Conservation (phyloP, 352 stramenopile genomes). For the Globisporangium abappressorium region DNA sequence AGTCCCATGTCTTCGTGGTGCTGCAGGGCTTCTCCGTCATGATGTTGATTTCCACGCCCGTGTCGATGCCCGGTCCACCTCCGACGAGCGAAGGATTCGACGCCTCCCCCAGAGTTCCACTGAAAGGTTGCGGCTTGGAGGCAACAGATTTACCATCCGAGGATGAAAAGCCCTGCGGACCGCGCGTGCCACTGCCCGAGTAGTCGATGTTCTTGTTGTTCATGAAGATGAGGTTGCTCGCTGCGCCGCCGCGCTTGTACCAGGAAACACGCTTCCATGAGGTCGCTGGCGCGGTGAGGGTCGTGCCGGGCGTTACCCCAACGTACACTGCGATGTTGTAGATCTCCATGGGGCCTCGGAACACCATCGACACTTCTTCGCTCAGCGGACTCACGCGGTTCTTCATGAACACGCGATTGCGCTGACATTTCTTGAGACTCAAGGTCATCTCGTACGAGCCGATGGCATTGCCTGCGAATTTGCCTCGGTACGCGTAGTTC, state of each 20-base stretch:
- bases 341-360: constrained; percentile 60
- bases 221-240: constrained; percentile 67
- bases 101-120: constrained; percentile 42
- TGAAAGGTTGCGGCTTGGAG: constrained; percentile 32
- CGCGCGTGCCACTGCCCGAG: constrained; percentile 25
- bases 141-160: constrained; percentile 34
- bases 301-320: constrained; percentile 4
- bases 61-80: constrained; percentile 43
- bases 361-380: constrained; percentile 62
- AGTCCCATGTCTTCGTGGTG: constrained; percentile 17
- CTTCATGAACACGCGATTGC: constrained; percentile 6
- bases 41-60: constrained; percentile 68
- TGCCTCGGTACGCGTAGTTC: constrained; percentile 14
- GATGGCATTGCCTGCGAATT: constrained; percentile 10
- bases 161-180: constrained; percentile 52
- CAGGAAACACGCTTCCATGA: constrained; percentile 52
- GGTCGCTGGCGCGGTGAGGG: background rate
- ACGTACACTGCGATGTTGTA: constrained; percentile 61
- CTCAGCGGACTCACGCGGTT: constrained; percentile 38
- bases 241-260: constrained; percentile 33
- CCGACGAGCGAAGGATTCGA: constrained; percentile 26
- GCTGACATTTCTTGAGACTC: constrained; percentile 11
- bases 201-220: constrained; percentile 81
- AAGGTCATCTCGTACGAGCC: constrained; percentile 21
- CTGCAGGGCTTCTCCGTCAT: constrained; percentile 43